Conservation (phyloP, 768 basidiomycete species). For the Pleurotus cornucopiae region DNA sequence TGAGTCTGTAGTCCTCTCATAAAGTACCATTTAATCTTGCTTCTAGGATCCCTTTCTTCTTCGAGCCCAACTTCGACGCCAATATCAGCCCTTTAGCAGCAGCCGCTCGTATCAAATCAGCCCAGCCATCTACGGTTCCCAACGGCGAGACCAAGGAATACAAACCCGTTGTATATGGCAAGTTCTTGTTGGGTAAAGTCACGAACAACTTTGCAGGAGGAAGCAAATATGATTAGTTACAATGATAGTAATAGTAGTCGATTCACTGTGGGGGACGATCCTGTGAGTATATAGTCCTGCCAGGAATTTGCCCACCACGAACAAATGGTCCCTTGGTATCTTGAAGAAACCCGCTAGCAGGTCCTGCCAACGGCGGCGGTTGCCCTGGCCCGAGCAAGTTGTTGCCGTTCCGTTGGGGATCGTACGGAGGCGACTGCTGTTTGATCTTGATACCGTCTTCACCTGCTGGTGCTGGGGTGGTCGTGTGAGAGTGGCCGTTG, state of each 20-base stretch:
- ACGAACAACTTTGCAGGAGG: constrained; percentile 60
- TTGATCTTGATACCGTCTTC: constrained; percentile 14
- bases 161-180: constrained; percentile 65
- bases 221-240: constrained; percentile 27
- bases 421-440: constrained; percentile 15
- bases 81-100: constrained; percentile 60
- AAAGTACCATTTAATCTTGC: no score
- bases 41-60: constrained; percentile 85
- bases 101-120: constrained; percentile 41
- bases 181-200: constrained; percentile 74
- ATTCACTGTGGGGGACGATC: constrained; percentile 30
- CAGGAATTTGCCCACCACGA: constrained; percentile 39
- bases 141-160: constrained; percentile 25
- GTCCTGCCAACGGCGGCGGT: constrained; percentile 25
- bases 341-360: constrained; percentile 46
- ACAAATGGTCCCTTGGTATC: constrained; percentile 38
- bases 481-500: constrained; percentile 23
- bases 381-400: constrained; percentile 2
- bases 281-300: constrained; percentile 64
- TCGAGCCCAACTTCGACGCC: constrained; percentile 85
- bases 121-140: constrained; percentile 4
- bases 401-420: constrained; percentile 8
- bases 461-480: constrained; percentile 18
- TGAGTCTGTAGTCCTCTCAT: constrained; percentile 27
- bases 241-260: no score